phyloP scores from a whole-genome alignment of 768 basidiomycete species.

The Rhodotorula toruloides region DNA sequence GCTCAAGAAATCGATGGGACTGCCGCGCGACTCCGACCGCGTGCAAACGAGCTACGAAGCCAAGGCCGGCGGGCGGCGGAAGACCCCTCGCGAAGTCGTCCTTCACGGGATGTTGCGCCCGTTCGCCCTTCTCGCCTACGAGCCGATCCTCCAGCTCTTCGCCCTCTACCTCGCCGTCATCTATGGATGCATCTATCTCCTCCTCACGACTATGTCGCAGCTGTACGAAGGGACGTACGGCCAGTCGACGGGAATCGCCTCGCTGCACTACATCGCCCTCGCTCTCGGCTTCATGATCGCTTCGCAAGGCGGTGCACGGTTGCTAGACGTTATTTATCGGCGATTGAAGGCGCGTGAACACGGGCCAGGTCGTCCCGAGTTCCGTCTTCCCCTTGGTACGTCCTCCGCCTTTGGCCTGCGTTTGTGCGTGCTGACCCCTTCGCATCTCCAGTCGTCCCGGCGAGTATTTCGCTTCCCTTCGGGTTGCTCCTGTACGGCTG shows the following conservation, averaged over 20 bases:
- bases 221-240: conserved; percentile 50
- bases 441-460: conserved; percentile 25
- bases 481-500: conserved; percentile 69
- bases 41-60: conserved; percentile 42
- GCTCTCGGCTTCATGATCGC: conserved; percentile 55
- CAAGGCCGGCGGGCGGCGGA: conserved; percentile 40
- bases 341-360: conserved; percentile 55
- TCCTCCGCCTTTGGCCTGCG: not conserved
- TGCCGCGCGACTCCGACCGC: conserved; percentile 14
- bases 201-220: conserved; percentile 37
- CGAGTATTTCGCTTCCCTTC: conserved; percentile 55
- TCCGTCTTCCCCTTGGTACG: conserved; percentile 40
- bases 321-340: conserved; percentile 58
- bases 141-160: conserved; percentile 47
- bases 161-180: conserved; percentile 65
- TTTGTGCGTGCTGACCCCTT: not conserved
- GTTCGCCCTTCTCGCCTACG: conserved; percentile 56
- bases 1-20: conserved; percentile 44
- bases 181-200: conserved; percentile 52
- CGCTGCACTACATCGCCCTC: conserved; percentile 66
- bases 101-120: conserved; percentile 60
- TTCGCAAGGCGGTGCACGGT: conserved; percentile 50
- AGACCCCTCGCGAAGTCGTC: conserved; percentile 49
- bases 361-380: conserved; percentile 58
- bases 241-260: conserved; percentile 57